Base-by-base conservation (phyloP, 2,329 filamentous ascomycete species). In the Xylariaceae sp. region DNA sequence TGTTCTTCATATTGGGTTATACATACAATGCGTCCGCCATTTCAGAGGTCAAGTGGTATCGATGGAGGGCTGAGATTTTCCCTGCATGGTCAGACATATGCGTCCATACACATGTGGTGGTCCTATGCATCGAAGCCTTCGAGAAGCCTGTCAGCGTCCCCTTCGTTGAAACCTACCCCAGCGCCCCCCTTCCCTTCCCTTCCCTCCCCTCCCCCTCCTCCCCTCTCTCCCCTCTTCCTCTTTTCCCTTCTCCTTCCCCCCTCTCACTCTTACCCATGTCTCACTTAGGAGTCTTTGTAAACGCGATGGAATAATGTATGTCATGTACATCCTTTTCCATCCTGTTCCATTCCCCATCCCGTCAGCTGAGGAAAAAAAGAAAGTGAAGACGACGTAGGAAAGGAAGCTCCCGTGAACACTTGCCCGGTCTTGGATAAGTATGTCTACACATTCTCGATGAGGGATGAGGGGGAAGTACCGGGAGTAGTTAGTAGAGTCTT, bases 41-140 rank as follows among this genome's bases (percentile, higher is more conserved):
- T 57, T 45, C 23, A 30, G 44, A 45, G 41, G 41, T 13, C n/a
- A n/a, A 13, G 41, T 45, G 41, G 41, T 15, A 45, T 45, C 13
- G 41, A 45, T 45, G 61, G 57, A 34, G 18, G 45, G 67, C 68
- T 67, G 65, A 62, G 48, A 61, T 30, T 30, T 30, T 30, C 23
- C 55, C 44, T 51, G 62, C 59, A 68, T 59, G 50, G 67, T 66
- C 61, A 67, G 60, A 68, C 62, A 58, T 68, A 64, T 66, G 65
- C 59, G 58, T 59, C 57, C 60, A 50, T 9, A 61, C 66, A 66
- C 65, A 63, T 30, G 23, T 30, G 64, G 64, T 64, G 54, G 61
- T 60, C 61, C 57, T 10, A 67, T 55, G 67, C 61, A 63, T 58
- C 62, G 67, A 70, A 69, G 51, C 47, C 61, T 69, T 70, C 68